Percentiles rank a stretch among this genome's conserved stretches.
These are phyloP conservation scores for Teratosphaeria nubilosa DNA, from an alignment of 2,329 filamentous ascomycete genomes.

Conservation along the genomic window DNA sequence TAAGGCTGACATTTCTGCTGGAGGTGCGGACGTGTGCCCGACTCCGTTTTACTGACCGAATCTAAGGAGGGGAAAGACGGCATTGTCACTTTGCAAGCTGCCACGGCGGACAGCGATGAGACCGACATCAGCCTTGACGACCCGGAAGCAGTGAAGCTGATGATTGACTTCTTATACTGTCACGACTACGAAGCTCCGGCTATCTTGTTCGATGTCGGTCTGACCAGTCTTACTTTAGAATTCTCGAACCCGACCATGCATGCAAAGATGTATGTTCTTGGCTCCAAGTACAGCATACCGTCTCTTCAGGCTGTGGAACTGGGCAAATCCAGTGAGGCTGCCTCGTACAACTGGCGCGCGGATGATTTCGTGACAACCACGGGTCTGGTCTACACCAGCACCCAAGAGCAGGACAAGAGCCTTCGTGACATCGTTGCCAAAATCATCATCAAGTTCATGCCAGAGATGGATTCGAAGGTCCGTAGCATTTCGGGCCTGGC, in stretches of 20 bases:
- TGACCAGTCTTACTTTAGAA: no score
- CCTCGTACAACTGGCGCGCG: constrained; percentile 16
- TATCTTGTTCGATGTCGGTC: neutral
- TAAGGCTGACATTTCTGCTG: neutral
- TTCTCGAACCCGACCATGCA: constrained; percentile 15
- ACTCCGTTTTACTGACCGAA: neutral
- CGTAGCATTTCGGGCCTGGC: constrained; percentile 21
- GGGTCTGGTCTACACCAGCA: constrained; percentile 18
- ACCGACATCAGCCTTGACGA: constrained; percentile 9
- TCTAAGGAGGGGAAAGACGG: neutral
- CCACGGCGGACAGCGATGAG: neutral
- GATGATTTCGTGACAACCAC: constrained; percentile 22
- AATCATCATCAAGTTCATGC: constrained; percentile 16
- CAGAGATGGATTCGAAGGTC: constrained; percentile 19
- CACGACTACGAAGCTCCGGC: constrained; percentile 10
- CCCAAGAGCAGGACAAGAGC: constrained; percentile 20
- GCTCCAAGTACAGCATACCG: constrained; percentile 14
- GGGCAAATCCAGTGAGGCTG: constrained; percentile 18
- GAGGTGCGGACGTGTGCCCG: neutral
- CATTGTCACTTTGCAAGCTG: neutral
- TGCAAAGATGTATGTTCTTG: constrained; percentile 18
- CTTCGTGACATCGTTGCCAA: constrained; percentile 22
- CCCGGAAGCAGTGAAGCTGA: constrained; percentile 13
- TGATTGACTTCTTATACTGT: constrained; percentile 21
- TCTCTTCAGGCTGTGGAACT: constrained; percentile 16